These are phyloP conservation scores for Dunaliella salina DNA, from an alignment of 163 green algal genomes.

Conservation along the genomic window DNA sequence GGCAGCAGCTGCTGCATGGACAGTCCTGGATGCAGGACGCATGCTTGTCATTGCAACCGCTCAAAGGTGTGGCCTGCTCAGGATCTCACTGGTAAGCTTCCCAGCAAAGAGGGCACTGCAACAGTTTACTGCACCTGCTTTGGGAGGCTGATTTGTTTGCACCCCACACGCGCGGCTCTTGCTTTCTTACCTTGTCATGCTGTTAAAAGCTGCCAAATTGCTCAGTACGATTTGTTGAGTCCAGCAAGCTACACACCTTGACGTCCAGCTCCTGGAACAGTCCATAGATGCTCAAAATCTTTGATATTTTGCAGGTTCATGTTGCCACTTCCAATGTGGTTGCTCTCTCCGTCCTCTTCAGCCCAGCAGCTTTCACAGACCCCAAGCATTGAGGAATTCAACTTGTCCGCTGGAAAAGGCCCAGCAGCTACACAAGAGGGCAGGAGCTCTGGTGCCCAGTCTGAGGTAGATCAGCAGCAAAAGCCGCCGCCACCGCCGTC, in stretches of 20 bases:
- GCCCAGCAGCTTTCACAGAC: background rate
- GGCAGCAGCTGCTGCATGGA: background rate
- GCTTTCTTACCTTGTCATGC: no score
- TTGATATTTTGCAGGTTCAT: background rate
- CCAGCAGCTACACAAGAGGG: background rate
- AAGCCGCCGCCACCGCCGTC: conserved; percentile 1
- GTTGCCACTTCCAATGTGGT: background rate
- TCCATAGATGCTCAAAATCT: no score
- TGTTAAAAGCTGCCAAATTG: no score
- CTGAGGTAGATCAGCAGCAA: background rate
- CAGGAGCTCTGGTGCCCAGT: background rate
- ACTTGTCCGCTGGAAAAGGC: background rate
- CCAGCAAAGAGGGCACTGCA: no score
- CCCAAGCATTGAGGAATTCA: background rate
- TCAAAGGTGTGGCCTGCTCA: conserved; percentile 3
- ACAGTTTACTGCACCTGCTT: no score
- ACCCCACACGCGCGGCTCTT: no score
- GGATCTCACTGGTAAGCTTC: no score
- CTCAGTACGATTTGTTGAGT: no score
- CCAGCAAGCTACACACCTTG: no score
- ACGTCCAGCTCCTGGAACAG: no score
- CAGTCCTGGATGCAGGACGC: background rate
- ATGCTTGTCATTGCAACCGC: background rate
- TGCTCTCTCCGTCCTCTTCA: background rate
- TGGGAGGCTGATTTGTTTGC: no score